Percentiles rank a stretch among this genome's conserved stretches.
phyloP scores from a whole-genome alignment of 2,329 filamentous ascomycete genomes.

The Neonectria neomacrospora region DNA sequence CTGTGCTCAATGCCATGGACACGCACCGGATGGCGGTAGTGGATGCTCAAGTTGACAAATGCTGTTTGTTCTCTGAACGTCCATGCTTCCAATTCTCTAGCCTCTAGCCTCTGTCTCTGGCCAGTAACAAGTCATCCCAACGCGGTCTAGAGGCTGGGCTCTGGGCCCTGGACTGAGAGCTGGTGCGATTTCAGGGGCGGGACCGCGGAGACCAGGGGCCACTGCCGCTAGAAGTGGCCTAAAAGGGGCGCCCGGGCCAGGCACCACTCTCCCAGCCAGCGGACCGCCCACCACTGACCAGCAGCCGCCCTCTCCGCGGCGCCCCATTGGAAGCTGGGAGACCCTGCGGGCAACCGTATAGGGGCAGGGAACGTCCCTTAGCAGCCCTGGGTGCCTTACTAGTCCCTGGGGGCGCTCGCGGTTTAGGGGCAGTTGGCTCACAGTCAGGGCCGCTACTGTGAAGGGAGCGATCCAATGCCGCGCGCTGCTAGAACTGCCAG shows the following conservation, averaged over 20 bases:
- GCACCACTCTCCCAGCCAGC: constrained; percentile 31
- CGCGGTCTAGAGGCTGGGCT: constrained; percentile 3
- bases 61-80: background rate
- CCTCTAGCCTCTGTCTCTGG: background rate
- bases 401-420: background rate
- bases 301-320: constrained; percentile 31
- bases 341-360: background rate
- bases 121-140: background rate
- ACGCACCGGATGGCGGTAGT: background rate
- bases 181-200: constrained; percentile 37
- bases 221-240: constrained; percentile 30
- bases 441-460: background rate
- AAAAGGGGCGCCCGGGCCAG: constrained; percentile 38
- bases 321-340: constrained; percentile 26
- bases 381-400: constrained; percentile 7
- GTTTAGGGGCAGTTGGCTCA: background rate
- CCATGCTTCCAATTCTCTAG: background rate
- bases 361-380: constrained; percentile 11
- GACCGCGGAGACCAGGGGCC: constrained; percentile 32
- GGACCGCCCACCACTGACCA: constrained; percentile 26
- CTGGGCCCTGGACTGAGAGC: background rate
- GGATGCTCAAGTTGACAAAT: background rate
- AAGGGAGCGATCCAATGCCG: background rate
- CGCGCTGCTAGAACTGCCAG: background rate
- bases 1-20: background rate